Evolutionary conservation across 192 early-diverging fungal species (phyloP), one percentile per base, ranked within the genome.

Genomic region (Mortierella antarctica): DNA sequence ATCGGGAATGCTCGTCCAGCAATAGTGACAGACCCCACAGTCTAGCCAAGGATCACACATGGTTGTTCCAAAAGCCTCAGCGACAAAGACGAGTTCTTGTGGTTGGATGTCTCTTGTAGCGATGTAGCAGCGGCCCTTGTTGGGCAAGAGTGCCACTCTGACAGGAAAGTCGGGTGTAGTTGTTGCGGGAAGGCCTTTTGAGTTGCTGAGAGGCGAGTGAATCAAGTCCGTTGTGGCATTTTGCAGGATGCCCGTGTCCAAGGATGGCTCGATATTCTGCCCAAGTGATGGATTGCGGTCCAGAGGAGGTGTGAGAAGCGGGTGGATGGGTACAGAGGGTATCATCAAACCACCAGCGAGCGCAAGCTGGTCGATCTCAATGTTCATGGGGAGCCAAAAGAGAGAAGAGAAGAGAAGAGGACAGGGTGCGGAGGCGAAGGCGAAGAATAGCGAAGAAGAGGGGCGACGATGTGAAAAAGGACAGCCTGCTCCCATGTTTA

Each of bases 41-140:
- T 79, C 69, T 2, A 79, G 64, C 76, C 76, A 79, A 1, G 68
- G 69, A 49, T 79, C 76, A 18, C 76, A 79, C 64, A 79, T 66
- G 17, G 76, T 79, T 3, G 76, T 79, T 10, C 76, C 76, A 57
- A 58, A 71, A 0, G 76, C 56, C 41, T 79, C 70, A 1, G 76
- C 76, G 10, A 79, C 59, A 62, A 79, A 71, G 39, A 79, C 42
- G 31, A 70, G 64, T 57, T 79, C 76, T 1, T 69, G 44, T 0
- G 76, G 69, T 7, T 53, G 50, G 44, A 79, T 79, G 0, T 49
- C 39, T 6, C 76, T 40, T 5, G 76, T 67, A 18, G 76, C 76
- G n/a, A 79, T n/a, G 21, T 71, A 79, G 12, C 57, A 71, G 51
- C 76, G 76, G 23, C 76, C 76, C 20, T 71, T 71, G 52, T 67